Base-by-base conservation (phyloP, 2,329 filamentous ascomycete species). In the Phialemonium atrogriseum region DNA sequence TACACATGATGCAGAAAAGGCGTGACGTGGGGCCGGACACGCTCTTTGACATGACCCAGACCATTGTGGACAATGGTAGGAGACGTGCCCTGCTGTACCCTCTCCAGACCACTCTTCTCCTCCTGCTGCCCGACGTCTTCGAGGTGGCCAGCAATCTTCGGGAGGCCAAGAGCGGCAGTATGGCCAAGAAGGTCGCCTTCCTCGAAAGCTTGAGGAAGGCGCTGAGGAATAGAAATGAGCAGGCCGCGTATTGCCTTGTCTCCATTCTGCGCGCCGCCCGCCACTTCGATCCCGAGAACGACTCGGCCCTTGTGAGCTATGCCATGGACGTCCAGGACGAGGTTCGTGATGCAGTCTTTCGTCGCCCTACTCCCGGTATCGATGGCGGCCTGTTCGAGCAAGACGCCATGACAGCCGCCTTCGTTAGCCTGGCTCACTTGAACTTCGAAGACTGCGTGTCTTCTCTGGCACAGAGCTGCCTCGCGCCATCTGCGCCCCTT, bases 261-360 rank as follows among this genome's bases (percentile, higher is more conserved):
- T 67, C 68, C 12, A 55, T 82, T 27, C 63, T 82, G 27, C 70
- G 74, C 24, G 75, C 69, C 23, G 74, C 76, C 10, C 68, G 77
- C 20, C 73, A 81, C 48, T 81, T 83, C 43, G 64, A 72, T 36
- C 58, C 63, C 7, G 72, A 80, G 37, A 75, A 68, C 45, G 78
- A 83, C 44, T 70, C 73, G 9, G 71, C 72, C 3, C 60, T 80
- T 35, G 63, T 80, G 37, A 80, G 76, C 49, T 83, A 78, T 49
- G 77, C 77, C 23, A 62, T 81, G 53, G 78, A 83, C 49, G 72
- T 83, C 7, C 77, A 82, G 45, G 75, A 80, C 44, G 78, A 83
- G 50, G 67, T 83, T 27, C 66, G 68, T 27, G 77, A 80, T 45
- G 73, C 75, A 27, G 69, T 81, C 5, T 81, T 82, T 44, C 67